Percentiles rank a stretch among this genome's conserved stretches.
Evolutionary conservation across 2,329 filamentous ascomycete genomes (phyloP).

Genomic region (Pyricularia grisea): DNA sequence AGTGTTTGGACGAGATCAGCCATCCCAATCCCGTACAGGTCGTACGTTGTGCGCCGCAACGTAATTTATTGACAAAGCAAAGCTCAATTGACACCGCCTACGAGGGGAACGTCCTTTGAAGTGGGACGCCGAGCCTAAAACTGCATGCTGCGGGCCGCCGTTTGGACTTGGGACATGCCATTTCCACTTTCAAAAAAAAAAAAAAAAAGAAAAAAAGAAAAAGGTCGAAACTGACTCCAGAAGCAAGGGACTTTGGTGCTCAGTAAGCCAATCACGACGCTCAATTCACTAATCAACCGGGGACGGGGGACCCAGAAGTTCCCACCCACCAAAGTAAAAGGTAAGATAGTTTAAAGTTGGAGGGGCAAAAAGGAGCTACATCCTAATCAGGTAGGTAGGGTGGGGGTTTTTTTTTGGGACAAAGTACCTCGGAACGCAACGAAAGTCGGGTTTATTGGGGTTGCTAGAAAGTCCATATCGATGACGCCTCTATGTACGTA

Average conservation of each 20-base stretch:
- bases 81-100: neutral
- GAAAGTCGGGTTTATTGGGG: no score
- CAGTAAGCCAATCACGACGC: neutral
- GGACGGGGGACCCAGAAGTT: neutral
- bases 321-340: no score
- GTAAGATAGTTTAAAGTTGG: neutral
- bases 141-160: neutral
- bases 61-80: neutral
- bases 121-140: neutral
- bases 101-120: neutral
- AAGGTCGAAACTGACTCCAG: neutral
- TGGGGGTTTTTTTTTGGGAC: neutral
- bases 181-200: no score
- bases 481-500: neutral
- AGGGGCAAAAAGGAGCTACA: neutral
- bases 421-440: neutral
- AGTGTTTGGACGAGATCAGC: neutral
- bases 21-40: neutral
- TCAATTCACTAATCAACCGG: neutral
- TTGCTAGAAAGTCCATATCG: neutral
- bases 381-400: neutral
- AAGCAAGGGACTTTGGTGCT: neutral
- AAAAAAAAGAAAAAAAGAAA: no score
- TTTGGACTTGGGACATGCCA: neutral
- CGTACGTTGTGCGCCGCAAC: neutral